Percentiles rank a stretch among this genome's conserved stretches.
These are phyloP conservation scores for Alternaria ethzedia DNA, from an alignment of 2,329 filamentous ascomycete genomes.

Conservation along the genomic window DNA sequence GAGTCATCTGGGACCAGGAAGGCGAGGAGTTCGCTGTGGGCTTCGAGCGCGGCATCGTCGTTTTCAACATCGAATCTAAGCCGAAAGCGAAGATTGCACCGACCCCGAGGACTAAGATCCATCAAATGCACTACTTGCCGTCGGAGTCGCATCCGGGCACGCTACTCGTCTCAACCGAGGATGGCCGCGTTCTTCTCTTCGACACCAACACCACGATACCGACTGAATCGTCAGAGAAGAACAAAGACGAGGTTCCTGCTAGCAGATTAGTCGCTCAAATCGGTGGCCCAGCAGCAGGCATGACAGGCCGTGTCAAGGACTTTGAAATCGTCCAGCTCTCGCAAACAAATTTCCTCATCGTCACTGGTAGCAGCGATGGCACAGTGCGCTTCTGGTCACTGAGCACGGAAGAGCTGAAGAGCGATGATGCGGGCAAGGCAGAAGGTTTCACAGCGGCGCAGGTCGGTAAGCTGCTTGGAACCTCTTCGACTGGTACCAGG, in stretches of 20 bases:
- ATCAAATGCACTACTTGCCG: slow-evolving; percentile 77
- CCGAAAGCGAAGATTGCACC: slow-evolving; percentile 77
- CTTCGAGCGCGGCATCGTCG: slow-evolving; percentile 83
- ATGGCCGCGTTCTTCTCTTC: slow-evolving; percentile 85
- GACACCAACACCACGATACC: slow-evolving; percentile 66
- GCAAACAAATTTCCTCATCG: slow-evolving; percentile 58
- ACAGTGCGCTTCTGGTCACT: slow-evolving; percentile 79
- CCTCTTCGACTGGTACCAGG: slow-evolving; percentile 83
- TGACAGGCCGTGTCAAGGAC: slow-evolving; percentile 82
- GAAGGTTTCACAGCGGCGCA: slow-evolving; percentile 48
- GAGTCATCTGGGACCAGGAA: slow-evolving; percentile 78
- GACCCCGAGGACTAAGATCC: slow-evolving; percentile 76
- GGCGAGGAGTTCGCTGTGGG: slow-evolving; percentile 86
- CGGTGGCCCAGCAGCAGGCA: slow-evolving; percentile 73
- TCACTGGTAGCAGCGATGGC: slow-evolving; percentile 85
- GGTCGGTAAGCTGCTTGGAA: slow-evolving; percentile 73
- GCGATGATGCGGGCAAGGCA: slow-evolving; percentile 15
- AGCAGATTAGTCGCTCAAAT: slow-evolving; percentile 71
- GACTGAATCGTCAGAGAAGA: slow-evolving; percentile 36
- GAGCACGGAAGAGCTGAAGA: slow-evolving; percentile 32
- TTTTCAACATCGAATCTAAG: slow-evolving; percentile 88
- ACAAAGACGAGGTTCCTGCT: slow-evolving; percentile 63
- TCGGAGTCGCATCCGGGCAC: slow-evolving; percentile 60
- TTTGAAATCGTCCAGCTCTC: slow-evolving; percentile 69
- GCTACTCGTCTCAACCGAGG: slow-evolving; percentile 84